Percentiles rank a stretch among this genome's conserved stretches.
phyloP scores from a whole-genome alignment of 306 rosid species.

The Prosopis cineraria region DNA sequence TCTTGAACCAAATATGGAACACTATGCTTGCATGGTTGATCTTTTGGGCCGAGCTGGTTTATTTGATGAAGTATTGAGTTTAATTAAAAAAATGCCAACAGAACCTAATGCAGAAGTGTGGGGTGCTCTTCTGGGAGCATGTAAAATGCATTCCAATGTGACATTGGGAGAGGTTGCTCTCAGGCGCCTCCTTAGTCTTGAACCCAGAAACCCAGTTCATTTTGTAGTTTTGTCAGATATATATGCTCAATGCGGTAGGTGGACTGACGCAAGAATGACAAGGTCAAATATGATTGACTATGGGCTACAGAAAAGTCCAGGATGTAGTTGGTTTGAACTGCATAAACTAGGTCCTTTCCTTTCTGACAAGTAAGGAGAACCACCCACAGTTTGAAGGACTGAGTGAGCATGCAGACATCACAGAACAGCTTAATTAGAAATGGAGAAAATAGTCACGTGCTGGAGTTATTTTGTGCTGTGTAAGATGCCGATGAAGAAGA shows the following conservation, averaged over 20 bases:
- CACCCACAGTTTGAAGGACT: slow-evolving; percentile 18
- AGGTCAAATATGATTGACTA: slow-evolving; percentile 47
- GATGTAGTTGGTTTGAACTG: slow-evolving; percentile 68
- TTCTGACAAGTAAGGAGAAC: slow-evolving; percentile 19
- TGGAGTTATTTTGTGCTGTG: slow-evolving; percentile 21
- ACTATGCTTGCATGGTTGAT: slow-evolving; percentile 79
- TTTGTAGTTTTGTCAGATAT: slow-evolving; percentile 57
- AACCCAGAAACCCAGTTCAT: slow-evolving; percentile 64
- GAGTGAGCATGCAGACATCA: not conserved
- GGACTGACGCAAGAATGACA: slow-evolving; percentile 52
- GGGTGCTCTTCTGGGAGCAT: slow-evolving; percentile 84
- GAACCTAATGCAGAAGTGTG: slow-evolving; percentile 68
- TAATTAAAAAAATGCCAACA: slow-evolving; percentile 55
- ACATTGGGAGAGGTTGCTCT: slow-evolving; percentile 63
- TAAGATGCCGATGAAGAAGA: not conserved
- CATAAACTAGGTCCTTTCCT: slow-evolving; percentile 32
- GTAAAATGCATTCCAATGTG: slow-evolving; percentile 67
- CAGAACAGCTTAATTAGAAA: slow-evolving; percentile 7
- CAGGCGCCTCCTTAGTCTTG: slow-evolving; percentile 62
- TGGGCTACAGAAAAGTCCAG: slow-evolving; percentile 67
- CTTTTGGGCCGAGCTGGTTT: slow-evolving; percentile 68
- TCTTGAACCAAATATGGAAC: slow-evolving; percentile 61
- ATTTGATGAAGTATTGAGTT: slow-evolving; percentile 53
- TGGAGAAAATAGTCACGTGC: not conserved
- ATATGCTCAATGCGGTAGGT: slow-evolving; percentile 61